phyloP scores from a whole-genome alignment of 164 flowering plant genomes.

The Santalum album region DNA sequence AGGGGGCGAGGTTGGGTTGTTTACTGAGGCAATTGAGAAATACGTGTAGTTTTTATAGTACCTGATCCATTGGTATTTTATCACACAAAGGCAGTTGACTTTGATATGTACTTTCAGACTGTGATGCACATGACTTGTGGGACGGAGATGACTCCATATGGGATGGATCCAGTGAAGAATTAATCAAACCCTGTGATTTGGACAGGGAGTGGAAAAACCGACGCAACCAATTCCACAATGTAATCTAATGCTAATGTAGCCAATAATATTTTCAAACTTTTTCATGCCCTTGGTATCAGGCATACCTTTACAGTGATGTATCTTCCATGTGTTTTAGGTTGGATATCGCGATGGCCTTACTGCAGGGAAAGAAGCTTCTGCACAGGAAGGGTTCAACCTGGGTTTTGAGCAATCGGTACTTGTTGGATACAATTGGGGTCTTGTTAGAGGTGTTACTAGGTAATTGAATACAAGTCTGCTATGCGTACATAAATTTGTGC shows the following conservation, averaged over 20 bases:
- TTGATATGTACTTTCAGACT: conserved; percentile 16
- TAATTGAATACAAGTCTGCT: no score
- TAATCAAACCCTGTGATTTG: conserved; percentile 32
- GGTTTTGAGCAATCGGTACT: conserved; percentile 72
- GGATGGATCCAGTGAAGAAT: conserved; percentile 24
- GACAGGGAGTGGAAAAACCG: conserved; percentile 64
- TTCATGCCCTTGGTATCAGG: not conserved
- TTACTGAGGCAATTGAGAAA: no score
- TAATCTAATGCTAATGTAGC: conserved; percentile 19
- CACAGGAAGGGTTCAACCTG: conserved; percentile 75
- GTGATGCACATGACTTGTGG: conserved; percentile 26
- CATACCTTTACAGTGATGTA: not conserved
- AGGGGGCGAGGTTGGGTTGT: no score
- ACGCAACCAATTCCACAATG: conserved; percentile 51
- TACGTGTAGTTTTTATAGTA: no score
- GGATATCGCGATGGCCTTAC: conserved; percentile 86
- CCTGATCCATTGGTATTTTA: no score
- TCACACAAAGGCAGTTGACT: no score
- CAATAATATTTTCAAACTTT: not conserved
- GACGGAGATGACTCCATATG: conserved; percentile 34
- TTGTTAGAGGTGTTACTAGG: conserved; percentile 80
- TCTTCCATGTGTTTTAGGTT: conserved; percentile 22
- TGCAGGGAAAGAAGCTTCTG: conserved; percentile 72
- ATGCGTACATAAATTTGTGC: no score
- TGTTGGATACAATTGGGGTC: conserved; percentile 66